phyloP scores from a whole-genome alignment of 2,329 filamentous ascomycete genomes.

The Ceratocystiopsis minuta region DNA sequence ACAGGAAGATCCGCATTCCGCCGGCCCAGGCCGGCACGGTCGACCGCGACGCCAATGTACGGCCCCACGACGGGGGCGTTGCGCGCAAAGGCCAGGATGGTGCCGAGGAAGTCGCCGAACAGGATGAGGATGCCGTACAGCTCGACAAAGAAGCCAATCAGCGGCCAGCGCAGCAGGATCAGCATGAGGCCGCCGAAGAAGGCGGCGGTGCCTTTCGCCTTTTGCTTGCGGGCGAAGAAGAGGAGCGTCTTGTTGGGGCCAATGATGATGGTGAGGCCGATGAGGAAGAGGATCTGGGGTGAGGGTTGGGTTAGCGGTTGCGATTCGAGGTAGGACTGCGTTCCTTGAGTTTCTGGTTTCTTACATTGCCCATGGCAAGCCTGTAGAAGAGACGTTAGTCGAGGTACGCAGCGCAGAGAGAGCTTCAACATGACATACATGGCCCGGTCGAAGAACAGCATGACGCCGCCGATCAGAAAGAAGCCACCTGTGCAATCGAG shows the following conservation, averaged over 20 bases:
- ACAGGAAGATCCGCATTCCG: conserved; percentile 65
- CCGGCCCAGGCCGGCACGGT: conserved; percentile 47
- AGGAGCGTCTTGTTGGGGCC: conserved; percentile 75
- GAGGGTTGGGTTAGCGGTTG: too few relatives aligned
- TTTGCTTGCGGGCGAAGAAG: conserved; percentile 90
- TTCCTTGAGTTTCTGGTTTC: conserved; percentile 9
- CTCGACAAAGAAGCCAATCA: conserved; percentile 81
- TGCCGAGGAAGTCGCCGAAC: conserved; percentile 92
- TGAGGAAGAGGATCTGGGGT: conserved; percentile 80
- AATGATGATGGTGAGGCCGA: conserved; percentile 91
- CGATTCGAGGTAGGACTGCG: too few relatives aligned
- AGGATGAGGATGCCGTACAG: conserved; percentile 82
- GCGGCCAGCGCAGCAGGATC: conserved; percentile 78
- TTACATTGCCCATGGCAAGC: conserved; percentile 93
- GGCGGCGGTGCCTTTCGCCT: conserved; percentile 76
- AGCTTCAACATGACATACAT: conserved; percentile 47
- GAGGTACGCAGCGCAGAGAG: background rate
- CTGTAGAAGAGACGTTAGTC: conserved; percentile 22
- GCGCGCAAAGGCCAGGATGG: conserved; percentile 72
- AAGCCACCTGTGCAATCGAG: conserved; percentile 50
- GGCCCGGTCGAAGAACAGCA: conserved; percentile 95
- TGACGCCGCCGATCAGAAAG: conserved; percentile 84
- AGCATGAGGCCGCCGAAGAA: conserved; percentile 71
- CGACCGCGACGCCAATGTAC: conserved; percentile 59
- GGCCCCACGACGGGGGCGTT: conserved; percentile 74